Evolutionary conservation across 139 green algal genomes (phyloP), one percentile per base, ranked within the genome.

Genomic region (Chlorella sp.): DNA sequence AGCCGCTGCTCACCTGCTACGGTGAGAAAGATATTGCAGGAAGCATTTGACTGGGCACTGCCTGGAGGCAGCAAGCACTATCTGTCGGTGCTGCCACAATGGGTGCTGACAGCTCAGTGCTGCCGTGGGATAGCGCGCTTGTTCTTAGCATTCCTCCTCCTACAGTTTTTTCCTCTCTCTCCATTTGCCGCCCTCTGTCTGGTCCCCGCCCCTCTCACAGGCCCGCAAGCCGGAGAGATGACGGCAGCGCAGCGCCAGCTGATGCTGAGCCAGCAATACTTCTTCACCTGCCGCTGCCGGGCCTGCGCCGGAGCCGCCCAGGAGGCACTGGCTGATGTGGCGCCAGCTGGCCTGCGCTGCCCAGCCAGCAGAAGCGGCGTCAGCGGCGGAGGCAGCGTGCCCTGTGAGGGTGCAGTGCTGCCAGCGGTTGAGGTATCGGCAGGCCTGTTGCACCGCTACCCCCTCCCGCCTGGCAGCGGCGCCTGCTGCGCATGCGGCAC

Each of bases 1-100:
- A 75, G 24, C 18, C 87, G 12, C 36, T 93, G 57, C 57, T 88
- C 64, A 87, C 90, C 40, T 94, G 83, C 90, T 94, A 94, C 77
- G 92, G 79, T 78, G 28, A 34, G 64, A 5, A 57, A 57, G n/a
- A n/a, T n/a, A n/a, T n/a, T n/a, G n/a, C n/a, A n/a, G n/a, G n/a
- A n/a, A n/a, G n/a, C n/a, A n/a, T n/a, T n/a, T n/a, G n/a, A n/a
- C n/a, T n/a, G n/a, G n/a, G n/a, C n/a, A n/a, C n/a, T n/a, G n/a
- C n/a, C n/a, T n/a, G n/a, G n/a, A n/a, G n/a, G n/a, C n/a, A n/a
- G n/a, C n/a, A n/a, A n/a, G n/a, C n/a, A n/a, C n/a, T n/a, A n/a
- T n/a, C n/a, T n/a, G n/a, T n/a, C n/a, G n/a, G n/a, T n/a, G n/a
- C n/a, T n/a, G n/a, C n/a, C n/a, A n/a, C n/a, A n/a, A n/a, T n/a